Conservation (phyloP, 2,329 filamentous ascomycete species). For the Plenodomus biglobosus region DNA sequence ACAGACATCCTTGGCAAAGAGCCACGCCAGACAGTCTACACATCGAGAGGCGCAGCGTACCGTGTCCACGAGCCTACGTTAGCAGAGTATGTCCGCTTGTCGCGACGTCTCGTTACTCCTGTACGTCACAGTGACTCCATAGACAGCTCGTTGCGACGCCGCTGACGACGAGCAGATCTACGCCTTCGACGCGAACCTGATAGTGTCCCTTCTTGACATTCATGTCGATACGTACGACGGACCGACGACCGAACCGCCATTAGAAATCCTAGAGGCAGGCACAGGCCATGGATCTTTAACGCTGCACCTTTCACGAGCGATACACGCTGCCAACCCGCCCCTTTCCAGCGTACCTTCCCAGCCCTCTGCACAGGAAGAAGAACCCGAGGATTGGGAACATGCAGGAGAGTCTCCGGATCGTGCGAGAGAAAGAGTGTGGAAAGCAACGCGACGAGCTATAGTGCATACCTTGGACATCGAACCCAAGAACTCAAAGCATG, state of each 20-base stretch:
- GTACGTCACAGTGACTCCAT: slow-evolving; percentile 47
- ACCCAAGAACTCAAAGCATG: slow-evolving; percentile 62
- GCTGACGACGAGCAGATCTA: slow-evolving; percentile 60
- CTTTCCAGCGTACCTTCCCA: slow-evolving; percentile 42
- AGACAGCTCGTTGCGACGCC: not conserved
- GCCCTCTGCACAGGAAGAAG: slow-evolving; percentile 16
- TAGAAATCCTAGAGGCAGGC: slow-evolving; percentile 81
- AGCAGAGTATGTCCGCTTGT: slow-evolving; percentile 71
- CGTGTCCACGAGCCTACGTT: slow-evolving; percentile 67
- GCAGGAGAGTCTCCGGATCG: slow-evolving; percentile 36
- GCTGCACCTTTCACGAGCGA: slow-evolving; percentile 71
- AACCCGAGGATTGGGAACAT: slow-evolving; percentile 34
- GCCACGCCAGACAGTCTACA: slow-evolving; percentile 60
- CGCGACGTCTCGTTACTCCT: slow-evolving; percentile 72
- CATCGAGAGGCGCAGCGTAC: slow-evolving; percentile 56
- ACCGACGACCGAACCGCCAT: slow-evolving; percentile 44
- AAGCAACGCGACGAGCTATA: slow-evolving; percentile 61
- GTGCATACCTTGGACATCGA: slow-evolving; percentile 73
- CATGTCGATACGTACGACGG: slow-evolving; percentile 55
- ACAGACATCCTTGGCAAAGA: slow-evolving; percentile 65
- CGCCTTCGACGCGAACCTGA: slow-evolving; percentile 71
- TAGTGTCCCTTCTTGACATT: slow-evolving; percentile 75
- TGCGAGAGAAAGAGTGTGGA: slow-evolving; percentile 43
- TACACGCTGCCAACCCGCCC: slow-evolving; percentile 70
- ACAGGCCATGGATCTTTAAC: slow-evolving; percentile 83